These are phyloP conservation scores for Arctium minus DNA, from an alignment of 129 eudicot species.

Conservation along the genomic window DNA sequence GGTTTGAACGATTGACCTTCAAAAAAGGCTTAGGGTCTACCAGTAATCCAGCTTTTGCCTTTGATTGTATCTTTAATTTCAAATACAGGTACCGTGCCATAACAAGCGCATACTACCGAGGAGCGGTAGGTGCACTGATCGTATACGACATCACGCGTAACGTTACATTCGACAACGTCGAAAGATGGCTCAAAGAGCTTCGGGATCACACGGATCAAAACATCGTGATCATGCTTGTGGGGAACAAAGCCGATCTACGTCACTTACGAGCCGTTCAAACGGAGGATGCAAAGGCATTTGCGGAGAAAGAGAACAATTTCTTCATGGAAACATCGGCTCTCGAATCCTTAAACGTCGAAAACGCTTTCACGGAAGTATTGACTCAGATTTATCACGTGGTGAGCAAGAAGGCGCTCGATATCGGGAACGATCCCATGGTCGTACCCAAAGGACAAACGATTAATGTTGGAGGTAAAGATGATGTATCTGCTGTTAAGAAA, in stretches of 20 bases:
- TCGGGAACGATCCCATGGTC: slow-evolving; percentile 53
- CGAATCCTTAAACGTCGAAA: slow-evolving; percentile 67
- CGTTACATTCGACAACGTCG: slow-evolving; percentile 62
- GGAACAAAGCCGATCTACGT: slow-evolving; percentile 80
- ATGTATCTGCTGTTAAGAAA: slow-evolving; percentile 70
- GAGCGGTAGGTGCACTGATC: slow-evolving; percentile 77
- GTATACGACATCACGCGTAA: slow-evolving; percentile 77
- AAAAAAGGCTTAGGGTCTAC: background rate
- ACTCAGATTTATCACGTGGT: slow-evolving; percentile 69
- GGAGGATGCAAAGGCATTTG: slow-evolving; percentile 59
- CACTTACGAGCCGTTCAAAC: slow-evolving; percentile 59
- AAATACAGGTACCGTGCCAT: slow-evolving; percentile 72
- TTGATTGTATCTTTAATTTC: background rate
- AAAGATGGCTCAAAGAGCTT: slow-evolving; percentile 79
- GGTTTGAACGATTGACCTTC: background rate
- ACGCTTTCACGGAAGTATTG: slow-evolving; percentile 73
- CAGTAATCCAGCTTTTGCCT: background rate
- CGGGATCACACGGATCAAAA: slow-evolving; percentile 68
- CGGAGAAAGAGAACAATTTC: slow-evolving; percentile 51
- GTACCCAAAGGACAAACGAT: slow-evolving; percentile 70
- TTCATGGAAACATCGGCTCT: slow-evolving; percentile 89
- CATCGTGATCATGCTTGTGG: slow-evolving; percentile 80
- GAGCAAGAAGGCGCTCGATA: slow-evolving; percentile 66
- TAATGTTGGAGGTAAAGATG: slow-evolving; percentile 64
- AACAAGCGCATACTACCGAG: slow-evolving; percentile 79